Evolutionary conservation across 2,329 filamentous ascomycete species (phyloP), one percentile per base, ranked within the genome.

Genomic region (Ceratocystis papillata): DNA sequence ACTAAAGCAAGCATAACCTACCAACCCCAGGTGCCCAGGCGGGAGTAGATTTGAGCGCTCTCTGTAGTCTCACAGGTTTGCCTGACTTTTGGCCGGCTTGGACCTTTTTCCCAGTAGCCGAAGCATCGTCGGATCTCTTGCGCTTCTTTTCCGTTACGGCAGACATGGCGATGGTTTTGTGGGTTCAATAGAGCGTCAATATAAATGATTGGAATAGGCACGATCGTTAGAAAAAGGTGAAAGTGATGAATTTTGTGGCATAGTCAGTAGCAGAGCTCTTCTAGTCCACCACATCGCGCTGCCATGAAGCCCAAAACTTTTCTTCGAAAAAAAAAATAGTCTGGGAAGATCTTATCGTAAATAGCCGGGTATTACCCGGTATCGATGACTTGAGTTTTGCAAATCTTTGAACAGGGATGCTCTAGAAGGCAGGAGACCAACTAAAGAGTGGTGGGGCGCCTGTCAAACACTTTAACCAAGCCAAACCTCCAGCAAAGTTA

Each of bases 71-170:
- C 69, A 80, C 79, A 28, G 77, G 74, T 66, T 77, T 78, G 1
- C 74, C 72, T 1, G 73, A 71, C 48, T 74, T 71, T 10, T 79
- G 77, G 46, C 76, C 76, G 20, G 76, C 75, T 33, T 55, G 50
- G 12, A 61, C 45, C 60, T 68, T 68, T 30, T 59, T 30, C 25
- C 55, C 55, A 5, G 64, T 41, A 7, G 63, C 41, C 33, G 60
- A 62, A 17, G 64, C 41, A 64, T 65, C 61, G 20, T 68, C 67
- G 41, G 53, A 64, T 68, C 80, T 77, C 75, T 85, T 85, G 67
- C 82, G 77, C 74, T 85, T 85, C 72, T 80, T 80, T 67, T 71
- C 74, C 12, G 62, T 62, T 15, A 53, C 48, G 67, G 73, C 76
- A 48, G 72, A 67, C 61, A 76, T 74, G 41, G 74, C 74, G 78